These are phyloP conservation scores for Barnettozyma sucrosica DNA, from an alignment of 805 yeast species.

Conservation along the genomic window DNA sequence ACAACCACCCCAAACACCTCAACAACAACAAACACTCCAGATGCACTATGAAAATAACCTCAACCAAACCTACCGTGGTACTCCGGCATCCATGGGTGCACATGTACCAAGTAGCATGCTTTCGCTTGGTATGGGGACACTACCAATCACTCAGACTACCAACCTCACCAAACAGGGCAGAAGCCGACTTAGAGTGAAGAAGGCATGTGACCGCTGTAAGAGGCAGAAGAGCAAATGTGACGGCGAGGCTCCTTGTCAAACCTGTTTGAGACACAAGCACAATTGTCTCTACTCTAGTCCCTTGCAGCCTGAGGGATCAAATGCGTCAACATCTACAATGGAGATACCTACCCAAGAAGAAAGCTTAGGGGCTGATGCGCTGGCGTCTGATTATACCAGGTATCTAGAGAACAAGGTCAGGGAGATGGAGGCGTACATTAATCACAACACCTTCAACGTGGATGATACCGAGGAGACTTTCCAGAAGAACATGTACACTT, in stretches of 20 bases:
- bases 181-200: conserved; percentile 33
- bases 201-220: conserved; percentile 54
- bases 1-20: conserved; percentile 2
- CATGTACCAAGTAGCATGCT: neutral
- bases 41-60: neutral
- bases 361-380: neutral
- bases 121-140: neutral
- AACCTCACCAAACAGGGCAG: conserved; percentile 7
- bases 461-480: conserved; percentile 14
- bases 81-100: neutral
- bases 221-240: conserved; percentile 53
- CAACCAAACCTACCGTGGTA: neutral
- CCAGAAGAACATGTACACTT: conserved; percentile 24
- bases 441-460: neutral
- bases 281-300: conserved; percentile 9
- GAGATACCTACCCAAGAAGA: neutral
- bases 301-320: neutral
- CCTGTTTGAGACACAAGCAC: conserved; percentile 30
- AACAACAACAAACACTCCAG: conserved; percentile 1
- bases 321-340: neutral
- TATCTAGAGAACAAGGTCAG: conserved; percentile 37
- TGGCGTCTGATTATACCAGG: conserved; percentile 20
- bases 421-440: conserved; percentile 30
- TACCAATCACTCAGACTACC: neutral
- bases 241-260: conserved; percentile 45